phyloP scores from a whole-genome alignment of 2,329 filamentous ascomycete species.

The Aureobasidium melanogenum region DNA sequence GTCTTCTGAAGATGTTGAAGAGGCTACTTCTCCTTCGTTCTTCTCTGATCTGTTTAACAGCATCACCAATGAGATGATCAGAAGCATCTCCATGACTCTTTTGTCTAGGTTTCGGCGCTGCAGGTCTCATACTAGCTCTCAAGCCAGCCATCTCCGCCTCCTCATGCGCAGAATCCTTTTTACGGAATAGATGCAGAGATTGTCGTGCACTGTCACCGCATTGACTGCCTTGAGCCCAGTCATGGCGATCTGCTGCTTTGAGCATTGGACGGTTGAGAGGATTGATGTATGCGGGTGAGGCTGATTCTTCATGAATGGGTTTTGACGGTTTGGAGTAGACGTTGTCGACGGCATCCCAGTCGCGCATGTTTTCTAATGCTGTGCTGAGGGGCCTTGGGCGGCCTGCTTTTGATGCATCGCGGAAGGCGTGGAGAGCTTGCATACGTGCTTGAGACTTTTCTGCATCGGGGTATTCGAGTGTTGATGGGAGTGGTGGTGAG shows the following conservation, averaged over 20 bases:
- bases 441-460: slow-evolving; percentile 5
- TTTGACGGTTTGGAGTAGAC: not conserved
- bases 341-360: slow-evolving; percentile 6
- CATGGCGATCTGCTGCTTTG: slow-evolving; percentile 5
- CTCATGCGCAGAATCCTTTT: not conserved
- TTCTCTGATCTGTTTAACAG: slow-evolving; percentile 7
- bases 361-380: slow-evolving; percentile 14
- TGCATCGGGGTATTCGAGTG: not conserved
- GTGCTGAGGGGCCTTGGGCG: slow-evolving; percentile 12
- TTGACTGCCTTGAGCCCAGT: slow-evolving; percentile 14
- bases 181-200: not conserved
- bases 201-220: slow-evolving; percentile 9
- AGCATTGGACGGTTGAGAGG: not conserved
- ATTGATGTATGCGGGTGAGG: not conserved
- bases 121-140: not conserved
- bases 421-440: not conserved
- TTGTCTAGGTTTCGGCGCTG: not conserved
- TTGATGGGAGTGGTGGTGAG: not conserved
- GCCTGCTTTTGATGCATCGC: not conserved
- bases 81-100: slow-evolving; percentile 9
- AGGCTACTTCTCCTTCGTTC: not conserved
- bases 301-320: not conserved
- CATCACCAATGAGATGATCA: slow-evolving; percentile 1
- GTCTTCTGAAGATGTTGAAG: slow-evolving; percentile 1
- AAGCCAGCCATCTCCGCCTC: not conserved